Conservation (phyloP, 2,329 filamentous ascomycete species). For the Pyrenophora tritici-repentis region DNA sequence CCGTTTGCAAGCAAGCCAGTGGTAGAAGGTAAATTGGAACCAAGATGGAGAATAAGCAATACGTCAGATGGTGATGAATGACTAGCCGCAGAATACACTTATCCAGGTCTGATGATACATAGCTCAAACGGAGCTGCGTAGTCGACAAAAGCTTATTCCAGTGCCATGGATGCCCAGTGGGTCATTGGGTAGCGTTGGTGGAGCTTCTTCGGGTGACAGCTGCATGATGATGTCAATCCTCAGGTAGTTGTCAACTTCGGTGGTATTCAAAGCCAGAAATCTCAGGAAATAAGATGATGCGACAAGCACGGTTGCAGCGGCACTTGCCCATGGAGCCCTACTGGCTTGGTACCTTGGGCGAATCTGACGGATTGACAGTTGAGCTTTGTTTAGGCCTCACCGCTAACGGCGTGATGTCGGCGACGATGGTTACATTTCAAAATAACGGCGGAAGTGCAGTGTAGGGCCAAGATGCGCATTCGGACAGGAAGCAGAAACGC, state of each 20-base stretch:
- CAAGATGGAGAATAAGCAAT: too few species aligned
- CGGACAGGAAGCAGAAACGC: background rate
- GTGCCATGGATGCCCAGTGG: conserved; percentile 3
- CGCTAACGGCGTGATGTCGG: conserved; percentile 15
- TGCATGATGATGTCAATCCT: conserved; percentile 15
- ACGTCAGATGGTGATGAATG: too few species aligned
- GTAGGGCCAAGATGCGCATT: background rate
- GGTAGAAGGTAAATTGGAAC: too few species aligned
- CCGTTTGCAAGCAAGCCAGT: too few species aligned
- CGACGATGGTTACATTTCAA: background rate
- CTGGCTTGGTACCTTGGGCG: conserved; percentile 2
- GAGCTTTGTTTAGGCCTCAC: conserved; percentile 10
- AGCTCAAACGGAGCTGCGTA: background rate
- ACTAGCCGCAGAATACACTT: background rate
- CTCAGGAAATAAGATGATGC: background rate
- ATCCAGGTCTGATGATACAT: conserved; percentile 2
- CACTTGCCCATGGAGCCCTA: conserved; percentile 1
- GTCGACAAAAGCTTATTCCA: conserved; percentile 9
- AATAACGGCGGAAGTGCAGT: background rate
- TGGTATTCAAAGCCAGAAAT: conserved; percentile 1
- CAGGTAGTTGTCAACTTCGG: background rate
- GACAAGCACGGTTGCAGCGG: conserved; percentile 10
- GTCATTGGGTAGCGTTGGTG: conserved; percentile 9
- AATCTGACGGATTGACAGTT: background rate
- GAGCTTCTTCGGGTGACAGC: conserved; percentile 1